phyloP scores from a whole-genome alignment of 306 rosid species.

The Rubus parviflorus region DNA sequence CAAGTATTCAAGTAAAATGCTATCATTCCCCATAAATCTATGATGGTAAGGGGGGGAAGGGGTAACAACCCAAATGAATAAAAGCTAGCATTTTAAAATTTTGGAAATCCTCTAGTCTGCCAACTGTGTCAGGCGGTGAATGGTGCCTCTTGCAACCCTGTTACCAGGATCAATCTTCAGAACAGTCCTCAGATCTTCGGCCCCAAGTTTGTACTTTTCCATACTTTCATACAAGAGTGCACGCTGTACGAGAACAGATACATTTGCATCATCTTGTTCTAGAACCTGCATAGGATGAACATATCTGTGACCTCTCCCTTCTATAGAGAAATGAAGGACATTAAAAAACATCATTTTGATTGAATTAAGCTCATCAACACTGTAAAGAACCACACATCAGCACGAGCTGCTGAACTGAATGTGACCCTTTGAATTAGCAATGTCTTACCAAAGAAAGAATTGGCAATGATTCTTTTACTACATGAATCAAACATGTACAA shows the following conservation, averaged over 20 bases:
- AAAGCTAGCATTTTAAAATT: constrained; percentile 7
- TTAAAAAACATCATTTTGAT: constrained; percentile 4
- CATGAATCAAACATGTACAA: neutral
- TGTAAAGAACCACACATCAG: neutral
- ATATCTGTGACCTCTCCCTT: constrained; percentile 24
- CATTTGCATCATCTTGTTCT: constrained; percentile 62
- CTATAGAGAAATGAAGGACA: constrained; percentile 9
- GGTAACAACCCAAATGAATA: constrained; percentile 26
- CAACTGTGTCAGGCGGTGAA: constrained; percentile 83
- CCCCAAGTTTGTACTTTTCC: constrained; percentile 97
- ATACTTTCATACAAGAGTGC: constrained; percentile 95
- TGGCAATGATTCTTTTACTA: neutral
- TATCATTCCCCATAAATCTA: constrained; percentile 32
- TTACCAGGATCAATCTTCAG: constrained; percentile 87
- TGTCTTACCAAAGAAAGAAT: neutral
- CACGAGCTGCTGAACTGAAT: neutral
- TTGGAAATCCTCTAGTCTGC: constrained; percentile 53
- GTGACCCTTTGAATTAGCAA: neutral
- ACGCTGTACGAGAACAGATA: constrained; percentile 84
- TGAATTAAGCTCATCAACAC: neutral
- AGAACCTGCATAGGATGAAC: constrained; percentile 57
- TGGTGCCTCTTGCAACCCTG: constrained; percentile 89
- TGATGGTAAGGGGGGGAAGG: constrained; percentile 26
- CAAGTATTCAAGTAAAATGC: constrained; percentile 13
- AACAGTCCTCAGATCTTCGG: constrained; percentile 88